Evolutionary conservation across 2,329 filamentous ascomycete species (phyloP).

Genomic region (Venturia oleaginea): DNA sequence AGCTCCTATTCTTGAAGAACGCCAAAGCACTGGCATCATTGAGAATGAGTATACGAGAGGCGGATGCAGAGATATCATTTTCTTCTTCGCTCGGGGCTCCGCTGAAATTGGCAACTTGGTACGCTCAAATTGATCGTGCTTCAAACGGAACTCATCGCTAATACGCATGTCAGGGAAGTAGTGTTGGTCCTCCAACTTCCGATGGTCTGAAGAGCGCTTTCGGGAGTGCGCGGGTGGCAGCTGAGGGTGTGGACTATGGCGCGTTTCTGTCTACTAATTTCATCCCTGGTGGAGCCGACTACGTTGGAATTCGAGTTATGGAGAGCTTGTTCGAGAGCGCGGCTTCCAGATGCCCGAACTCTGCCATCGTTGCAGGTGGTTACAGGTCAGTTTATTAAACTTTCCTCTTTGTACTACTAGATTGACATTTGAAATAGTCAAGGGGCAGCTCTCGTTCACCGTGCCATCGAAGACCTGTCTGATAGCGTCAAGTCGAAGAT

Average conservation of each 20-base stretch:
- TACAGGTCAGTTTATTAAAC: slow-evolving; percentile 30
- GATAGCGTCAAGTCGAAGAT: slow-evolving; percentile 23
- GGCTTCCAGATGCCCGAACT: slow-evolving; percentile 29
- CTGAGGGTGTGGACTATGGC: slow-evolving; percentile 29
- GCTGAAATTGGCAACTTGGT: slow-evolving; percentile 11
- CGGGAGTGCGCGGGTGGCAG: slow-evolving; percentile 18
- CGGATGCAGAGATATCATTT: slow-evolving; percentile 8
- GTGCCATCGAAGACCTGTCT: slow-evolving; percentile 24
- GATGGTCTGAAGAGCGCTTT: slow-evolving; percentile 8
- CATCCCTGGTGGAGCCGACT: slow-evolving; percentile 24
- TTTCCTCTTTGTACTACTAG: slow-evolving; percentile 6
- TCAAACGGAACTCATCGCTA: background rate
- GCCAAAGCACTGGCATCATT: background rate
- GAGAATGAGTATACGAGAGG: slow-evolving; percentile 1
- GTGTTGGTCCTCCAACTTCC: slow-evolving; percentile 2
- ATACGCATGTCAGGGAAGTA: background rate
- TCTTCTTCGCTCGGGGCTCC: slow-evolving; percentile 14
- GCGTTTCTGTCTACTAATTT: slow-evolving; percentile 28
- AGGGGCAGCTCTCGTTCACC: slow-evolving; percentile 31
- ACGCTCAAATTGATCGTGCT: background rate
- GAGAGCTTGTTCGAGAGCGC: slow-evolving; percentile 27
- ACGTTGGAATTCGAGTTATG: slow-evolving; percentile 26
- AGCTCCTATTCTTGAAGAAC: background rate
- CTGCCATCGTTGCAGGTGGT: slow-evolving; percentile 30
- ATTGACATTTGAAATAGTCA: slow-evolving; percentile 21